A percentile compares a stretch with the other conserved stretches of the same genome.
Evolutionary conservation across 2,329 filamentous ascomycete species (phyloP).

Genomic region (Shiraia bambusicola): DNA sequence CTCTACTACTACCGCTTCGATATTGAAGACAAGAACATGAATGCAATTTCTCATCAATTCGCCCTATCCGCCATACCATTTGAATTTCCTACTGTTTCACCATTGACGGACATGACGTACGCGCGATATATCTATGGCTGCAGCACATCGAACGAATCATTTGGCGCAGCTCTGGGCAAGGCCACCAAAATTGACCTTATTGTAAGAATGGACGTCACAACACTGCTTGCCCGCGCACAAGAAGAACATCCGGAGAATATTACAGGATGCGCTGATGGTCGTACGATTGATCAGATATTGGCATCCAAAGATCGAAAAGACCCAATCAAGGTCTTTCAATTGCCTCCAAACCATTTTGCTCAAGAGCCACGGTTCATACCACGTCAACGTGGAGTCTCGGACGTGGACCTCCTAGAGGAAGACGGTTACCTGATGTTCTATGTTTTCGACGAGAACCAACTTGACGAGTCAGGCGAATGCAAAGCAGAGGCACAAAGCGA

Average conservation of each 20-base stretch:
- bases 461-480: constrained; percentile 55
- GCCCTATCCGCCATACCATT: constrained; percentile 66
- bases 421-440: constrained; percentile 69
- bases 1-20: constrained; percentile 69
- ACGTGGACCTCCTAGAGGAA: constrained; percentile 52
- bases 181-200: constrained; percentile 67
- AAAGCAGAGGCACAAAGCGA: constrained; percentile 52
- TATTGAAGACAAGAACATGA: constrained; percentile 40
- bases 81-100: constrained; percentile 65
- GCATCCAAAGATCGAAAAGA: constrained; percentile 47
- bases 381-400: constrained; percentile 4
- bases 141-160: constrained; percentile 59
- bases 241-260: constrained; percentile 50
- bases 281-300: constrained; percentile 57
- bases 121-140: constrained; percentile 69
- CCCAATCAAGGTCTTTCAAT: constrained; percentile 61
- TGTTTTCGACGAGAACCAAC: constrained; percentile 68
- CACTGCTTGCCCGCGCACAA: constrained; percentile 57
- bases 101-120: constrained; percentile 56
- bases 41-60: constrained; percentile 61
- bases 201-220: constrained; percentile 60
- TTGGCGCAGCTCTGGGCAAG: constrained; percentile 62
- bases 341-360: constrained; percentile 63
- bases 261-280: constrained; percentile 63
- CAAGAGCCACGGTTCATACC: constrained; percentile 69